Evolutionary conservation across 2,329 filamentous ascomycete genomes (phyloP), one percentile per base, ranked within the genome.

Genomic region (Fusarium robinianum): DNA sequence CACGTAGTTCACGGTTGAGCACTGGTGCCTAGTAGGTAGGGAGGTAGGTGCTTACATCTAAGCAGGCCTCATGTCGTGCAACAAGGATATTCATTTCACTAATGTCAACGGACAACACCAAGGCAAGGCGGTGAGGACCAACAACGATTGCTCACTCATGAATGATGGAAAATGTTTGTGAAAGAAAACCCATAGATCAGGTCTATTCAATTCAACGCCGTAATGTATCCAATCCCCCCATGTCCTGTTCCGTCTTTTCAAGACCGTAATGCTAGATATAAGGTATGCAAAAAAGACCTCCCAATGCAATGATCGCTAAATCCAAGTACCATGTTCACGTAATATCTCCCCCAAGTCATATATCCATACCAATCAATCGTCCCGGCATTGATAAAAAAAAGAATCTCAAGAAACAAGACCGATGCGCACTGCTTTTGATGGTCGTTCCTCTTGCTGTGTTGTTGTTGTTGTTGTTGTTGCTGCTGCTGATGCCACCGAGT

Each of bases 361-460:
- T n/a, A n/a, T n/a, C n/a, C n/a, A n/a, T n/a, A n/a, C n/a, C n/a
- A n/a, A n/a, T n/a, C n/a, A n/a, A 35, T 47, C 26, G 24, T 46
- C 47, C 37, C 26, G 38, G 25, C 8, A 27, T 35, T 35, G 34
- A 43, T 51, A 38, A 41, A 43, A 48, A 46, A 45, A 51, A 57
- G n/a, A n/a, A n/a, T n/a, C n/a, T n/a, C n/a, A n/a, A n/a, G n/a
- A n/a, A n/a, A n/a, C n/a, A n/a, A n/a, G n/a, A 41, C 55, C 47
- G 31, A 51, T 53, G 51, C 55, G 52, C 50, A 53, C 50, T 59
- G 53, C 55, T 57, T 60, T 53, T 55, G 38, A 46, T 54, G 51
- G 55, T n/a, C n/a, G 50, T 49, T 50, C 47, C 37, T 33, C 55
- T 47, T 26, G 36, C 38, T 38, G 29, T 36, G 9, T 53, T 30